Evolutionary conservation across 306 rosid genomes (phyloP).

Genomic region (Cicer judaicum): DNA sequence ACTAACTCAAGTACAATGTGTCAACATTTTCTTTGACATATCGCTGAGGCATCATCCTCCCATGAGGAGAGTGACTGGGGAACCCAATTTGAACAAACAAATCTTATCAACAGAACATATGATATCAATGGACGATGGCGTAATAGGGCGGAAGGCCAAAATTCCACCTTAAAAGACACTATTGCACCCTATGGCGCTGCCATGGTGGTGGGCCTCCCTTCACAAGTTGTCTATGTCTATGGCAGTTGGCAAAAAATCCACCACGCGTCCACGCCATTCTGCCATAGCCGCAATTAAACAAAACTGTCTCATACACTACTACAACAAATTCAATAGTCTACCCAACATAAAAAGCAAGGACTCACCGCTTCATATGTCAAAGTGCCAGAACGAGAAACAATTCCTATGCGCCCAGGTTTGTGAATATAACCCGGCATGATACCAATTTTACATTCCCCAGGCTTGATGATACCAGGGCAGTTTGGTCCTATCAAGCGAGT

Average conservation of each 20-base stretch:
- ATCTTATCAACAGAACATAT: constrained; percentile 1
- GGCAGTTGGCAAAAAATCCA: background rate
- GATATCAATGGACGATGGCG: background rate
- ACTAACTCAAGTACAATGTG: background rate
- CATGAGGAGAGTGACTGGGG: background rate
- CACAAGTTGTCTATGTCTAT: background rate
- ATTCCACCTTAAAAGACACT: background rate
- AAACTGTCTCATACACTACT: constrained; percentile 9
- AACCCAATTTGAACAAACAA: constrained; percentile 10
- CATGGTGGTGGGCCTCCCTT: background rate
- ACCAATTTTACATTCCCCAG: constrained; percentile 99
- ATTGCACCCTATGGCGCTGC: background rate
- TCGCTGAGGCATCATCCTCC: constrained; percentile 11
- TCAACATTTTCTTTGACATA: background rate
- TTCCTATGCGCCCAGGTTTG: constrained; percentile 96
- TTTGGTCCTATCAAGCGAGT: constrained; percentile 97
- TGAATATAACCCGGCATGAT: constrained; percentile 99
- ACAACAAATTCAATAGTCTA: constrained; percentile 21
- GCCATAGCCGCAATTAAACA: background rate
- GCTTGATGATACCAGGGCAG: constrained; percentile 99
- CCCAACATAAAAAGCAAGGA: constrained; percentile 34
- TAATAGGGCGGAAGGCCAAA: background rate
- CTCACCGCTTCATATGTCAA: constrained; percentile 99
- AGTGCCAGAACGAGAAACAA: constrained; percentile 99
- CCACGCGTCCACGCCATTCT: background rate